Conservation (phyloP, 1,284 basidiomycete species). For the Leccinum fuscescens region DNA sequence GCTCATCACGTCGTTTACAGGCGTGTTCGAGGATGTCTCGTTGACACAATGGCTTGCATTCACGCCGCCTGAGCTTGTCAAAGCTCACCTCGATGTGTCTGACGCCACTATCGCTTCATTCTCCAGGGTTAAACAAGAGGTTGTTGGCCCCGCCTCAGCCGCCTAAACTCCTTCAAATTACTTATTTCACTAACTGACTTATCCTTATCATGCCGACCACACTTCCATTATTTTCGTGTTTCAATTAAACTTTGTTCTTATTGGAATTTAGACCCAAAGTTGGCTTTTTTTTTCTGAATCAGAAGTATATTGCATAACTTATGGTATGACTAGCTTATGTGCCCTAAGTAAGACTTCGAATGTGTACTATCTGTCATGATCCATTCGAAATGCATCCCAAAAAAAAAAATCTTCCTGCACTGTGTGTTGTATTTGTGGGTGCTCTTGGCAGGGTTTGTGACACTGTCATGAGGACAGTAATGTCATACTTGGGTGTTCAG, state of each 20-base stretch:
- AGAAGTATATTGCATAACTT: background rate
- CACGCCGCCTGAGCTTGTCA: constrained; percentile 51
- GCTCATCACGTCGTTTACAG: constrained; percentile 20
- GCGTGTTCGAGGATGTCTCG: constrained; percentile 42
- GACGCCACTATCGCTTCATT: constrained; percentile 44
- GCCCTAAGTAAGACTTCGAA: background rate
- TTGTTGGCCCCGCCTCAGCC: constrained; percentile 25
- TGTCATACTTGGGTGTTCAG: too few relatives aligned
- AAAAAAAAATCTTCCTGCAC: background rate
- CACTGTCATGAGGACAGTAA: background rate
- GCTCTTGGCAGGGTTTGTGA: background rate
- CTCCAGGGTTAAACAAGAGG: constrained; percentile 31
- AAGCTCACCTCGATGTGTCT: constrained; percentile 50
- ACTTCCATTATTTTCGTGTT: constrained; percentile 18
- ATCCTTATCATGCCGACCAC: background rate
- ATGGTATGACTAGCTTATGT: background rate
- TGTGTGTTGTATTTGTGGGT: background rate
- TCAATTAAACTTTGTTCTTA: background rate
- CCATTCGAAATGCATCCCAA: background rate
- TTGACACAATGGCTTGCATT: constrained; percentile 55
- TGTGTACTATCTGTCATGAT: background rate
- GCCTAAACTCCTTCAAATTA: background rate
- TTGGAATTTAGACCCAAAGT: background rate
- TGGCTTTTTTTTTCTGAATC: background rate
- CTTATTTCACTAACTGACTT: background rate